These are phyloP conservation scores for Populus hybrid DNA, from an alignment of 441 rosid species.

Conservation along the genomic window DNA sequence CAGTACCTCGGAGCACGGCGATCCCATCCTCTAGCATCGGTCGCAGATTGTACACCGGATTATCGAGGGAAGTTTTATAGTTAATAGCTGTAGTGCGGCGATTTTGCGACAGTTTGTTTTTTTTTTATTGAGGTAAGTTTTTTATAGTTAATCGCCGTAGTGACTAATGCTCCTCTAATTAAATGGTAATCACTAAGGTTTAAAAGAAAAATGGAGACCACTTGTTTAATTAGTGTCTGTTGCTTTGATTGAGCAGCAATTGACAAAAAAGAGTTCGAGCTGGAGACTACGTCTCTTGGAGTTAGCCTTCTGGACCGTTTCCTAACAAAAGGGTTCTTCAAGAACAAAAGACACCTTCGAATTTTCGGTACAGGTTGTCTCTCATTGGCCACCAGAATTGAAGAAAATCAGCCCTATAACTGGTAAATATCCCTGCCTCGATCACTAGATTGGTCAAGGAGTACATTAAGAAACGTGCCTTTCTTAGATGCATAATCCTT, in stretches of 20 bases:
- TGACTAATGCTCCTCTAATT: too few species aligned
- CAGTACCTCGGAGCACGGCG: conserved; percentile 47
- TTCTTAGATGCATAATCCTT: neutral
- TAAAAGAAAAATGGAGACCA: neutral
- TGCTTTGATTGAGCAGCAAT: conserved; percentile 48
- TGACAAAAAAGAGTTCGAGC: conserved; percentile 53
- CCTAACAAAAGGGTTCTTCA: conserved; percentile 72
- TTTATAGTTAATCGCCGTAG: too few species aligned
- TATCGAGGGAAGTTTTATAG: conserved; percentile 54
- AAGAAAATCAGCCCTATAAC: conserved; percentile 92
- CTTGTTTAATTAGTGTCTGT: conserved; percentile 11
- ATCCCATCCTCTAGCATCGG: conserved; percentile 55
- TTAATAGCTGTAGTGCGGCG: conserved; percentile 4
- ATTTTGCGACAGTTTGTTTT: neutral
- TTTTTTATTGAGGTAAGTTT: too few species aligned
- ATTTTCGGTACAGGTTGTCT: conserved; percentile 82
- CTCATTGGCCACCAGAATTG: conserved; percentile 72
- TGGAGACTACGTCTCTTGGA: conserved; percentile 78
- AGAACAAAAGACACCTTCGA: conserved; percentile 45
- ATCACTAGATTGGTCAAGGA: neutral
- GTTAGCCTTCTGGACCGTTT: conserved; percentile 74
- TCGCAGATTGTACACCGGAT: conserved; percentile 81
- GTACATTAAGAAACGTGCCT: neutral
- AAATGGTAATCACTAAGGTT: neutral
- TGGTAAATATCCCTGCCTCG: conserved; percentile 32